Percentiles rank a stretch among this genome's conserved stretches.
Evolutionary conservation across 2,329 filamentous ascomycete species (phyloP).

Genomic region (Teratosphaeria viscida): DNA sequence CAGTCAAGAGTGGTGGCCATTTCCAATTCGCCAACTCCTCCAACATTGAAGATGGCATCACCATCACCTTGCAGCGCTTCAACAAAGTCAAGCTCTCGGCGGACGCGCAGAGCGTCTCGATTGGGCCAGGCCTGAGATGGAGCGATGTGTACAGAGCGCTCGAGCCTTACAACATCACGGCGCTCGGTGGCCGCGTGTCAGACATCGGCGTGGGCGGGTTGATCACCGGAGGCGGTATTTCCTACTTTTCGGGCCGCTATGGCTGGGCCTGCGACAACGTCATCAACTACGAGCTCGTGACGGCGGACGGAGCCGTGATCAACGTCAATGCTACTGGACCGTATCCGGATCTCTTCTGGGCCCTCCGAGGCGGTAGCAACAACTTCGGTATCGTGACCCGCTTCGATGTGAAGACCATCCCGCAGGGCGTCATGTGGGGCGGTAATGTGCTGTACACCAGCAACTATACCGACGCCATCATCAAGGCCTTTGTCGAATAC

Average conservation of each 20-base stretch:
- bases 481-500: constrained; percentile 1
- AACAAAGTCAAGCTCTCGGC: constrained; percentile 9
- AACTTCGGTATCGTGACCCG: constrained; percentile 22
- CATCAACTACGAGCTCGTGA: constrained; percentile 18
- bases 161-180: constrained; percentile 7
- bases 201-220: constrained; percentile 21
- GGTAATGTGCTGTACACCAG: constrained; percentile 2
- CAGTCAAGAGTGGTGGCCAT: constrained; percentile 21
- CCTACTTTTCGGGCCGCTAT: constrained; percentile 17
- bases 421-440: constrained; percentile 11
- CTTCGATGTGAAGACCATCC: constrained; percentile 14
- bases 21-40: constrained; percentile 13
- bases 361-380: constrained; percentile 17
- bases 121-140: constrained; percentile 13
- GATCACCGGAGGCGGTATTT: constrained; percentile 21
- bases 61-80: constrained; percentile 15
- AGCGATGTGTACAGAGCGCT: constrained; percentile 10
- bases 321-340: constrained; percentile 11
- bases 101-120: constrained; percentile 8
- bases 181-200: constrained; percentile 16
- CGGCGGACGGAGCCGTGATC: constrained; percentile 14
- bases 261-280: constrained; percentile 24
- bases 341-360: constrained; percentile 15
- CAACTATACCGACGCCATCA: background rate
- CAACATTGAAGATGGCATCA: constrained; percentile 18